Base-by-base conservation (phyloP, 345 rosid species). In the Hibiscus tridactylites region DNA sequence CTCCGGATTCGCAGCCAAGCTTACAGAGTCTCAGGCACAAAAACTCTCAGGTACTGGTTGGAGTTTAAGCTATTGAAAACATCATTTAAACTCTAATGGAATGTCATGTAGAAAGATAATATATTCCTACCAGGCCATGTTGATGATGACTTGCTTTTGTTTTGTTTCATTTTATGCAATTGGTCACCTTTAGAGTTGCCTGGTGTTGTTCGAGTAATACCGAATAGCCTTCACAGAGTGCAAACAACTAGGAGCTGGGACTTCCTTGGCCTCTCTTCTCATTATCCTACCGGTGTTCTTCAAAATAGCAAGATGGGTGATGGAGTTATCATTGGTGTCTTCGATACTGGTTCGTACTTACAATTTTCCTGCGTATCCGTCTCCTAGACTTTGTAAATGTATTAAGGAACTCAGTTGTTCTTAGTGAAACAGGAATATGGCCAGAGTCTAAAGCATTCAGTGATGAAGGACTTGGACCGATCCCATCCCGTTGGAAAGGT, bases 1-100 rank as follows among this genome's bases (percentile, higher is more conserved):
- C 75, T 88, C 93, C 4, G 93, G 93, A 31, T 90, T 90, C 75
- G 88, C 96, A 60, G 96, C 89, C 13, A 80, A 82, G 79, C 86
- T 91, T 44, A 83, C 91, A 16, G 77, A 83, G 65, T 76, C 85
- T 54, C 87, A 86, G 79, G 91, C 88, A 16, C 87, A 71, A 64
- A 65, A 79, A 70, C 81, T 91, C 16, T 74, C 86, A 3, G 85
- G 91, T 88, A 78, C 24, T 44, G 59, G 57, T 47, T 59, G 7
- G 54, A 78, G 50, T 47, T 13, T 21, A 71, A 9, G 15, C 16
- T 42, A 7, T 39, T 39, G 17, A 59, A 33, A 72, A 60, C 10
- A 60, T 60, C 5, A 5, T 60, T 31, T 28, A 12, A 12, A 47
- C 16, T 39, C 54, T 28, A 2, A 21, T 21, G 17, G 46, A 29